Conservation (phyloP, 441 rosid genomes). For the Euphorbia celastroides region DNA sequence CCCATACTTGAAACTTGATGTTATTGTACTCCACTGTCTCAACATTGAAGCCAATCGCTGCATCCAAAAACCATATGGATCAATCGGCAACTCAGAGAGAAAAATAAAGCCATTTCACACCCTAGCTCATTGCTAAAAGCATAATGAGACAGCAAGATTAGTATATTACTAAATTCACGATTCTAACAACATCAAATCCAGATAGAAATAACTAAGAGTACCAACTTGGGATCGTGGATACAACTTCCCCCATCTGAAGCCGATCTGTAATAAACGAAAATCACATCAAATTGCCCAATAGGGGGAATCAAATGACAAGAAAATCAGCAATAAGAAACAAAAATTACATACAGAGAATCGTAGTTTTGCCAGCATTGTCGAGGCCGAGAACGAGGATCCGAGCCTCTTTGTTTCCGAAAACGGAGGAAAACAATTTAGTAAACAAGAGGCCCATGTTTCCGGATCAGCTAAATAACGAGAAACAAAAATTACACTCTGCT, state of each 20-base stretch:
- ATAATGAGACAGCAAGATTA: not conserved
- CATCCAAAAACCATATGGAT: constrained; percentile 19
- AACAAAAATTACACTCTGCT: not conserved
- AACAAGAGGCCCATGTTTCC: constrained; percentile 54
- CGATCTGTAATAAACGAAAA: constrained; percentile 51
- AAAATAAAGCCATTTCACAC: not conserved
- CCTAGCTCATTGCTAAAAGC: not conserved
- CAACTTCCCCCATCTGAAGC: constrained; percentile 95
- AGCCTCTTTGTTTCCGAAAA: constrained; percentile 66
- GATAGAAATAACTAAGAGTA: constrained; percentile 1
- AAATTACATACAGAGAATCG: constrained; percentile 47
- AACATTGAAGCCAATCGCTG: constrained; percentile 94
- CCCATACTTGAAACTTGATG: constrained; percentile 96
- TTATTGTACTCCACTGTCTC: constrained; percentile 87
- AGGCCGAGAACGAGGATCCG: constrained; percentile 81
- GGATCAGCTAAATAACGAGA: not conserved
- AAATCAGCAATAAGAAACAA: not conserved
- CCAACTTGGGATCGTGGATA: constrained; percentile 88
- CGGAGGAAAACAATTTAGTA: constrained; percentile 52
- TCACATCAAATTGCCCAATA: constrained; percentile 16
- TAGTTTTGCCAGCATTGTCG: constrained; percentile 82
- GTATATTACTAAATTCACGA: not conserved
- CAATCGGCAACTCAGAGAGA: constrained; percentile 8
- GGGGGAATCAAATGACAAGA: constrained; percentile 4
- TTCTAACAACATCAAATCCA: not conserved